phyloP scores from a whole-genome alignment of 78 protist genomes.

The Dictyostelium brefeldianum region DNA sequence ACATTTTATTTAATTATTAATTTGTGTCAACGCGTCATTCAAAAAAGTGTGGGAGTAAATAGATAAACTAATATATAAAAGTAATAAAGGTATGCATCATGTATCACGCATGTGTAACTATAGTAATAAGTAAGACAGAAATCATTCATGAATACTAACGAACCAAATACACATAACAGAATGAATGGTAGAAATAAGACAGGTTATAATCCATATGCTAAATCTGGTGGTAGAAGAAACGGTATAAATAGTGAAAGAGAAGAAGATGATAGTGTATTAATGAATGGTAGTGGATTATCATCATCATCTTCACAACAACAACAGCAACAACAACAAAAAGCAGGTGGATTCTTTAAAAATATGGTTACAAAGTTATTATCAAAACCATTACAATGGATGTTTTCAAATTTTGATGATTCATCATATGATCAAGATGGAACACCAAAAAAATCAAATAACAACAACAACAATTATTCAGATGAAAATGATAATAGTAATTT shows the following conservation, averaged over 20 bases:
- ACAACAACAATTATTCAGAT: background rate
- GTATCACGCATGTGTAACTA: no score
- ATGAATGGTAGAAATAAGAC: conserved; percentile 10
- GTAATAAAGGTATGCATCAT: background rate
- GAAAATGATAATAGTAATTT: background rate
- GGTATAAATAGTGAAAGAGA: background rate
- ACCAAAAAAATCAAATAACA: conserved; percentile 2
- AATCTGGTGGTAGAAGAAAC: background rate
- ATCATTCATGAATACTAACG: no score
- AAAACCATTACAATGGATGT: conserved; percentile 25
- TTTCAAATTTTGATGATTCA: conserved; percentile 21
- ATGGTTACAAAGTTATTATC: background rate
- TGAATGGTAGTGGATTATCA: background rate
- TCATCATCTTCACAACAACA: background rate
- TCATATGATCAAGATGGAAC: background rate
- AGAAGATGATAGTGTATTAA: background rate
- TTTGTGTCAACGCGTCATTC: no score
- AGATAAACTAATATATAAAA: background rate
- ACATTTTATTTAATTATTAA: no score
- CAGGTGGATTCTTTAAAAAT: conserved; percentile 17
- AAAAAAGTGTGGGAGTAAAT: no score
- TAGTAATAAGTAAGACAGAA: background rate
- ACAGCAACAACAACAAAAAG: background rate
- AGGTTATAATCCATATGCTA: conserved; percentile 7
- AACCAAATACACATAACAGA: background rate